phyloP scores from a whole-genome alignment of 768 basidiomycete species.

The Lactarius pseudohatsudake region DNA sequence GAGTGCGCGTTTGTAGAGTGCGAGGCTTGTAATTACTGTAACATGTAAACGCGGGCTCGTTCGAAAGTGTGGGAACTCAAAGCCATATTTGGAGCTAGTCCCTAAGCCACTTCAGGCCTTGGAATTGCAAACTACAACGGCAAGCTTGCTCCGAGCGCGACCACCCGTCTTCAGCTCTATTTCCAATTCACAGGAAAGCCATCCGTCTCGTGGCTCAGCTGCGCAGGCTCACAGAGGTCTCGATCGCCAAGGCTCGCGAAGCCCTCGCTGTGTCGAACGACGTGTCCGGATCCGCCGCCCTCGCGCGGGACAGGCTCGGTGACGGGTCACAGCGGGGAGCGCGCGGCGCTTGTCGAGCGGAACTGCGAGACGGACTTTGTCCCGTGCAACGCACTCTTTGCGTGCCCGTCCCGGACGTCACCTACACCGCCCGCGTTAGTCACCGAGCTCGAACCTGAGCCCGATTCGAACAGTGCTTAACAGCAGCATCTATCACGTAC shows the following conservation, averaged over 20 bases:
- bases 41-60: no score
- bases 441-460: slow-evolving; percentile 26
- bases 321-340: no score
- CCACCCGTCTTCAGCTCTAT: slow-evolving; percentile 29
- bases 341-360: slow-evolving; percentile 89
- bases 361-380: slow-evolving; percentile 80
- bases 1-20: no score
- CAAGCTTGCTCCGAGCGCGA: slow-evolving; percentile 14
- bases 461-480: slow-evolving; percentile 31
- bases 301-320: slow-evolving; percentile 68
- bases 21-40: no score
- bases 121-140: not conserved
- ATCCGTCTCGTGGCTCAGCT: slow-evolving; percentile 80
- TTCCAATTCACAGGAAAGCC: no score
- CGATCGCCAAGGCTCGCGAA: slow-evolving; percentile 85
- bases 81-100: not conserved
- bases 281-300: slow-evolving; percentile 64
- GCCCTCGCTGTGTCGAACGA: slow-evolving; percentile 80
- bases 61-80: no score
- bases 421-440: slow-evolving; percentile 70
- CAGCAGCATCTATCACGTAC: slow-evolving; percentile 47
- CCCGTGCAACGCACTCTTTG: slow-evolving; percentile 79
- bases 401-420: slow-evolving; percentile 69
- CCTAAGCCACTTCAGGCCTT: not conserved
- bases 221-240: slow-evolving; percentile 76